A percentile compares a stretch with the other conserved stretches of the same genome.
Evolutionary conservation across 2,329 filamentous ascomycete genomes (phyloP).

Genomic region (Fusarium kyushuense): DNA sequence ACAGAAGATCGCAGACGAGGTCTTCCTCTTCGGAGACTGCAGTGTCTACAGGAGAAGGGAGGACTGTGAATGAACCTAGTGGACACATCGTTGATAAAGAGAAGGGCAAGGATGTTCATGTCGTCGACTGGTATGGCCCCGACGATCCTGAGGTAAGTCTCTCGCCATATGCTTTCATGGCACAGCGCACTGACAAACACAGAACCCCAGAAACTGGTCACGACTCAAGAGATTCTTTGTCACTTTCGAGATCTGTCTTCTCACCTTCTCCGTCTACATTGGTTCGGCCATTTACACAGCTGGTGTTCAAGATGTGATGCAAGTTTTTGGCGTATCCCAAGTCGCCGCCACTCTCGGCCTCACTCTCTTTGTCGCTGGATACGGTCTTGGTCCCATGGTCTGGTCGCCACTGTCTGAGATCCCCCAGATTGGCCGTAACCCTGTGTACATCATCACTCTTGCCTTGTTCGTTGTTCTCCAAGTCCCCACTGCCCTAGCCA

Average conservation of each 20-base stretch:
- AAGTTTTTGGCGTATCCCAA: constrained; percentile 1
- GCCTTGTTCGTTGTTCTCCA: constrained; percentile 68
- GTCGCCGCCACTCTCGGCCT: constrained; percentile 7
- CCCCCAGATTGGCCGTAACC: constrained; percentile 65
- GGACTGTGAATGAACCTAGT: not conserved
- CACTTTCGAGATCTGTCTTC: constrained; percentile 18
- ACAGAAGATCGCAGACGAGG: not conserved
- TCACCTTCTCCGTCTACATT: constrained; percentile 22
- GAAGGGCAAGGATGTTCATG: constrained; percentile 4
- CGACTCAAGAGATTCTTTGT: constrained; percentile 13
- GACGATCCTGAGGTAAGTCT: constrained; percentile 10
- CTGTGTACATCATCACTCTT: constrained; percentile 68
- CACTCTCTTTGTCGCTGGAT: constrained; percentile 3
- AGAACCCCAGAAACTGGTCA: constrained; percentile 15
- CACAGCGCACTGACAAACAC: too few species aligned
- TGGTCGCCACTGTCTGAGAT: constrained; percentile 57
- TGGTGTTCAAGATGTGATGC: constrained; percentile 8
- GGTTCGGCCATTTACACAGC: constrained; percentile 18
- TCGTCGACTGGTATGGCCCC: constrained; percentile 11
- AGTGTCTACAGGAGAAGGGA: not conserved
- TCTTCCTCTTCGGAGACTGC: not conserved
- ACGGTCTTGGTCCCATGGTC: constrained; percentile 8
- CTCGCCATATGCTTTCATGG: too few species aligned
- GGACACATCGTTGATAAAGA: not conserved
- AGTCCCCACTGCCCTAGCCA: constrained; percentile 64